Conservation (phyloP, 768 basidiomycete genomes). For the Leccinum olivaceopallidum region DNA sequence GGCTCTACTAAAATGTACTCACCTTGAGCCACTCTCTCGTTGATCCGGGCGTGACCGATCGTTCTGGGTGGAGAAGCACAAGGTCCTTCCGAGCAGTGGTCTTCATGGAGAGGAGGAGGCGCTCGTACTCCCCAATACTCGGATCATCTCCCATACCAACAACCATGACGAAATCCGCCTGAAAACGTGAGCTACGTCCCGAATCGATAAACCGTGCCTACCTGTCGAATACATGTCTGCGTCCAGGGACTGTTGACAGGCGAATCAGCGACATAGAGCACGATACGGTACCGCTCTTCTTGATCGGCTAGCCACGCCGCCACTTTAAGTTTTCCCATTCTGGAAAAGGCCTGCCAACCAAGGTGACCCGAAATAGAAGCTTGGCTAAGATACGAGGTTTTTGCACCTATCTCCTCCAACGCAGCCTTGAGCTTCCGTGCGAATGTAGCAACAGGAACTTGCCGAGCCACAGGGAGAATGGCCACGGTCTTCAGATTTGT, state of each 20-base stretch:
- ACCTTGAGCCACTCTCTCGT: constrained; percentile 97
- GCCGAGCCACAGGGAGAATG: constrained; percentile 82
- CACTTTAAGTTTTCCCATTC: constrained; percentile 97
- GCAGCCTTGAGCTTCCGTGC: constrained; percentile 86
- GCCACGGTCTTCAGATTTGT: constrained; percentile 93
- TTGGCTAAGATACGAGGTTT: constrained; percentile 92
- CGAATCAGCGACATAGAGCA: constrained; percentile 95
- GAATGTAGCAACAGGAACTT: constrained; percentile 87
- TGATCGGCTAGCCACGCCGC: constrained; percentile 91
- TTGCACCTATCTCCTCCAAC: constrained; percentile 90
- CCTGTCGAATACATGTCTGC: constrained; percentile 95
- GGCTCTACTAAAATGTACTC: constrained; percentile 11
- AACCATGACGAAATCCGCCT: constrained; percentile 94
- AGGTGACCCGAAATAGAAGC: constrained; percentile 89
- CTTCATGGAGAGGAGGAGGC: constrained; percentile 90
- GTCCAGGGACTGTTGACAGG: constrained; percentile 97
- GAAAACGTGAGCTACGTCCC: constrained; percentile 9
- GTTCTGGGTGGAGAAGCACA: constrained; percentile 89
- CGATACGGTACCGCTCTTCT: constrained; percentile 90
- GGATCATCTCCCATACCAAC: constrained; percentile 95
- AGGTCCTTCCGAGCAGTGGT: constrained; percentile 98
- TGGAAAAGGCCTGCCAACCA: constrained; percentile 91
- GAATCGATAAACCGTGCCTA: constrained; percentile 30
- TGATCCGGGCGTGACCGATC: constrained; percentile 84
- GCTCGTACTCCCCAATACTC: constrained; percentile 90